phyloP scores from a whole-genome alignment of 805 yeast species.

The Maudiozyma pseudohumilis region DNA sequence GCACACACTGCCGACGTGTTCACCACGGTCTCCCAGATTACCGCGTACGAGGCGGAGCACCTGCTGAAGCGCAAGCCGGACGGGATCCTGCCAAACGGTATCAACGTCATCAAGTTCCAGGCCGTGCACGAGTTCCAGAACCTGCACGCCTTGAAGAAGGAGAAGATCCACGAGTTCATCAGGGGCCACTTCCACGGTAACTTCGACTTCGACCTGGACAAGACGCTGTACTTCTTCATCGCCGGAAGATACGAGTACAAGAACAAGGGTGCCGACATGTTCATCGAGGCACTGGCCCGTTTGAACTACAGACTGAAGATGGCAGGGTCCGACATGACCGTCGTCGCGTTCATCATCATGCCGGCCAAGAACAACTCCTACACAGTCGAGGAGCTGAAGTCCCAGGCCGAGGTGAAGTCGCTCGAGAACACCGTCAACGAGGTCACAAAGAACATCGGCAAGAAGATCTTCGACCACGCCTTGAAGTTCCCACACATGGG shows the following conservation, averaged over 20 bases:
- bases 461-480: constrained; percentile 82
- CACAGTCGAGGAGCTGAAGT: constrained; percentile 89
- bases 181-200: constrained; percentile 97
- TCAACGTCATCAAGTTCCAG: constrained; percentile 89
- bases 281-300: constrained; percentile 85
- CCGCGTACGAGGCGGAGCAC: constrained; percentile 91
- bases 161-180: constrained; percentile 84
- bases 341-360: constrained; percentile 96
- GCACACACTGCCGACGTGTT: constrained; percentile 94
- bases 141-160: constrained; percentile 85
- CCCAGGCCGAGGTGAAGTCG: constrained; percentile 92
- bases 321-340: constrained; percentile 76
- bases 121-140: constrained; percentile 98
- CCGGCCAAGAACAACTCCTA: constrained; percentile 92
- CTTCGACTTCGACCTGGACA: constrained; percentile 86
- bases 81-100: constrained; percentile 94
- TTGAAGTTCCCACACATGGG: constrained; percentile 47
- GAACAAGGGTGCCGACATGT: constrained; percentile 94
- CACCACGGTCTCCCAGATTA: constrained; percentile 93
- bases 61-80: constrained; percentile 92
- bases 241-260: constrained; percentile 96
- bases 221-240: constrained; percentile 88
- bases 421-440: constrained; percentile 82
- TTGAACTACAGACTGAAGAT: constrained; percentile 80
- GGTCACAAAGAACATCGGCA: constrained; percentile 78